These are phyloP conservation scores for Stephania yunnanensis DNA, from an alignment of 164 flowering plant species.

Conservation along the genomic window DNA sequence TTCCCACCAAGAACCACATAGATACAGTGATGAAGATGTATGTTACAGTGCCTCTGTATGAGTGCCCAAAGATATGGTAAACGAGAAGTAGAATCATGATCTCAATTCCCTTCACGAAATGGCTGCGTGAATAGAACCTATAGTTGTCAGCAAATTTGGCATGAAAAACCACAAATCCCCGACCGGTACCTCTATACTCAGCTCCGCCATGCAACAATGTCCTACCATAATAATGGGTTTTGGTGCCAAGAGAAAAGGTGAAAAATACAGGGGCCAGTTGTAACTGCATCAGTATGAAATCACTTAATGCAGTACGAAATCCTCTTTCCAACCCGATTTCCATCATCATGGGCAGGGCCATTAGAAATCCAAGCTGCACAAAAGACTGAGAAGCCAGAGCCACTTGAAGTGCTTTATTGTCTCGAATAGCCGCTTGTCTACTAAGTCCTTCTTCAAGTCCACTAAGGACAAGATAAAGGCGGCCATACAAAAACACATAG, in stretches of 20 bases:
- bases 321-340: constrained; percentile 93
- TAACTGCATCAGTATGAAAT: constrained; percentile 87
- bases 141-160: constrained; percentile 96
- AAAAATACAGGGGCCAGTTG: constrained; percentile 94
- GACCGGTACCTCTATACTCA: constrained; percentile 84
- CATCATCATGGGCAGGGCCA: constrained; percentile 98
- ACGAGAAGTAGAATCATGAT: constrained; percentile 80
- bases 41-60: constrained; percentile 59
- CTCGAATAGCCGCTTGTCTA: constrained; percentile 40
- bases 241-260: constrained; percentile 97
- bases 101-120: constrained; percentile 93
- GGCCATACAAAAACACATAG: constrained; percentile 87
- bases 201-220: constrained; percentile 98
- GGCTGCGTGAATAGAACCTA: constrained; percentile 91
- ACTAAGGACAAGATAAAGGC: constrained; percentile 95
- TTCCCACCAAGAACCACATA: constrained; percentile 98
- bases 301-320: constrained; percentile 84
- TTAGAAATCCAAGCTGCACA: constrained; percentile 86
- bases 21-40: constrained; percentile 77
- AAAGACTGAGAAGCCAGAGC: constrained; percentile 96
- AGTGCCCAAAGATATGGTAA: constrained; percentile 70
- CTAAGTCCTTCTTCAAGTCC: constrained; percentile 76
- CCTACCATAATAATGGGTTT: constrained; percentile 91
- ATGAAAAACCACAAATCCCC: constrained; percentile 97
- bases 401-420: constrained; percentile 74